Evolutionary conservation across 1,284 basidiomycete species (phyloP).

Genomic region (Puccinia horiana): DNA sequence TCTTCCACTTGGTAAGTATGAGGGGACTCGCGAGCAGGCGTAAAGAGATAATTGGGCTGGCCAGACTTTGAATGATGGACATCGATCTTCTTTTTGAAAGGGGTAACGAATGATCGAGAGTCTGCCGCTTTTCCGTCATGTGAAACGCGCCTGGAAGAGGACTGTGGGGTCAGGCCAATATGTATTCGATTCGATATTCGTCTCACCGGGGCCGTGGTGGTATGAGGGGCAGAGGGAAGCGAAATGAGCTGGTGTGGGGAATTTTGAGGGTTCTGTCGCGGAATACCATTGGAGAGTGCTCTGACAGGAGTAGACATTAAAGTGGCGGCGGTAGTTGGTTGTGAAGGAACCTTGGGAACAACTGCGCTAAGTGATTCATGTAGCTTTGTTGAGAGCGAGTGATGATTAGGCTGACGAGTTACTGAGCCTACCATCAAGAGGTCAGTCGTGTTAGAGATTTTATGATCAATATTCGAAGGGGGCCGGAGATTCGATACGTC

Average conservation of each 20-base stretch:
- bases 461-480: constrained; percentile 8
- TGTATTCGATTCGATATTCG: constrained; percentile 15
- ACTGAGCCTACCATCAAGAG: background rate
- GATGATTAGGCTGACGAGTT: background rate
- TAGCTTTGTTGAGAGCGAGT: constrained; percentile 7
- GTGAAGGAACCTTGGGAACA: constrained; percentile 4
- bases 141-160: background rate
- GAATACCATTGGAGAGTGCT: background rate
- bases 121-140: background rate
- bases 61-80: background rate
- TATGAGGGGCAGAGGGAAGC: background rate
- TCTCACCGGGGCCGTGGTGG: constrained; percentile 3
- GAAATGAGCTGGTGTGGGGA: background rate
- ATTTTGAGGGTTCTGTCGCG: background rate
- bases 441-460: background rate
- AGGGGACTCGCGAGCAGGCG: background rate
- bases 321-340: constrained; percentile 11
- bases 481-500: constrained; percentile 24
- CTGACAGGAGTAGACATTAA: constrained; percentile 3
- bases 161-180: constrained; percentile 42
- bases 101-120: constrained; percentile 35
- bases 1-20: background rate
- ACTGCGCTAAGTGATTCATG: background rate
- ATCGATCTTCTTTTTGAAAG: constrained; percentile 36
- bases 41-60: background rate